Evolutionary conservation across 345 rosid genomes (phyloP).

Genomic region (Hevea brasiliensis): DNA sequence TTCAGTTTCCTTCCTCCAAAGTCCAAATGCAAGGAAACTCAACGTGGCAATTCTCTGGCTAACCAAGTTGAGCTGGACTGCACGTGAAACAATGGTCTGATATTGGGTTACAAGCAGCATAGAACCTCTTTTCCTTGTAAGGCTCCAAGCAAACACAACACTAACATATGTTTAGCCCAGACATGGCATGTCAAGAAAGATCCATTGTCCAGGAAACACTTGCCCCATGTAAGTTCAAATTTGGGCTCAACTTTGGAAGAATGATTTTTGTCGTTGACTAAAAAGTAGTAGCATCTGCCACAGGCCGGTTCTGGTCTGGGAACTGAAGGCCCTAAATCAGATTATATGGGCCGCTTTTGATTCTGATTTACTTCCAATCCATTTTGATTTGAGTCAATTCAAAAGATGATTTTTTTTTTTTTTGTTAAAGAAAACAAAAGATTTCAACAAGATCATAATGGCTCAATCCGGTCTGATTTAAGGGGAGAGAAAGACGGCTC

Average conservation of each 20-base stretch:
- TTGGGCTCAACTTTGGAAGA: neutral
- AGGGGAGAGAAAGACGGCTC: too few relatives aligned
- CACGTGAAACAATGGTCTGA: neutral
- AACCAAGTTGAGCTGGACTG: neutral
- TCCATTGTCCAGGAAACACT: neutral
- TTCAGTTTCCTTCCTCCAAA: neutral
- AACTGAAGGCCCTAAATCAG: too few relatives aligned
- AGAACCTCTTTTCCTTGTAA: neutral
- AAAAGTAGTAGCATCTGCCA: too few relatives aligned
- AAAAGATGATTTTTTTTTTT: too few relatives aligned
- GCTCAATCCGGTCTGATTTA: too few relatives aligned
- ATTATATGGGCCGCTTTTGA: too few relatives aligned
- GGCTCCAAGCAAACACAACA: neutral
- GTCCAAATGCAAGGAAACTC: neutral
- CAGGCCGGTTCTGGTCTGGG: too few relatives aligned
- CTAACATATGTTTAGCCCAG: slow-evolving; percentile 7
- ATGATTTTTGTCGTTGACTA: neutral
- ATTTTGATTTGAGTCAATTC: too few relatives aligned
- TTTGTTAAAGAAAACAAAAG: too few relatives aligned
- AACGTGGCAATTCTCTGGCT: neutral
- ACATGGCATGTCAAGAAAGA: slow-evolving; percentile 2
- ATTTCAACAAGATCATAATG: too few relatives aligned
- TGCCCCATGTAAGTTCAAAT: neutral
- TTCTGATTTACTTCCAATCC: too few relatives aligned
- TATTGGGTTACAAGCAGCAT: neutral